Evolutionary conservation across 2,329 filamentous ascomycete genomes (phyloP).

Genomic region (Aspergillus oerlinghausenensis): DNA sequence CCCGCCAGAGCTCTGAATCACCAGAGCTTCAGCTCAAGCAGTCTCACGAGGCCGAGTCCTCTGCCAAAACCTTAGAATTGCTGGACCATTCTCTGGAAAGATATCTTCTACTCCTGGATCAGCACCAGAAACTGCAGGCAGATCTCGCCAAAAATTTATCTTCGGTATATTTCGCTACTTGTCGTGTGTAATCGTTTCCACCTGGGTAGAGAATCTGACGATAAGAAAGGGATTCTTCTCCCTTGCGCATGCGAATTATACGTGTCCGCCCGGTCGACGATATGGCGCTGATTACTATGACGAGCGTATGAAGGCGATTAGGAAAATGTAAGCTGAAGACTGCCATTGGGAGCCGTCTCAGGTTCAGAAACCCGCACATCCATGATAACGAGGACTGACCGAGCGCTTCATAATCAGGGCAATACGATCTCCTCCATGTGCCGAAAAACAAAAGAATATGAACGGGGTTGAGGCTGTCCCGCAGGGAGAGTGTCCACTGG

Average conservation of each 20-base stretch:
- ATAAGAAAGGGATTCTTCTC: conserved; percentile 43
- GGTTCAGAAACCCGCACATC: not conserved
- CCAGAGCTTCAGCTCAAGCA: conserved; percentile 18
- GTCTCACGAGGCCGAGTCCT: conserved; percentile 11
- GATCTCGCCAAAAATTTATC: conserved; percentile 36
- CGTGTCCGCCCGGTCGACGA: conserved; percentile 40
- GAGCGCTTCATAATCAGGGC: conserved; percentile 6
- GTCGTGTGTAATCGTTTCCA: not conserved
- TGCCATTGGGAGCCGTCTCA: not conserved
- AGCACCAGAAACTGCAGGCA: conserved; percentile 38
- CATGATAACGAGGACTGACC: not conserved
- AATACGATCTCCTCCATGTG: conserved; percentile 7
- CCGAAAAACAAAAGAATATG: not conserved
- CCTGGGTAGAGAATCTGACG: conserved; percentile 1
- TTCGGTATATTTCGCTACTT: conserved; percentile 27
- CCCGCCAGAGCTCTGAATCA: conserved; percentile 25
- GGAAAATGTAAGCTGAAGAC: conserved; percentile 31
- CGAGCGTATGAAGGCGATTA: conserved; percentile 46
- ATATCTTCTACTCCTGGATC: conserved; percentile 42
- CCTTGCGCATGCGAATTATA: conserved; percentile 47
- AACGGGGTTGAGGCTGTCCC: not conserved
- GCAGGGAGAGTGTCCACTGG: conserved; percentile 4
- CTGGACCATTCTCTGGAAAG: conserved; percentile 40
- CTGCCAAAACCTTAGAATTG: conserved; percentile 25
- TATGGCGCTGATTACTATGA: conserved; percentile 49